Percentiles rank a stretch among this genome's conserved stretches.
phyloP scores from a whole-genome alignment of 345 rosid genomes.

The Eucalyptus dawsonii region DNA sequence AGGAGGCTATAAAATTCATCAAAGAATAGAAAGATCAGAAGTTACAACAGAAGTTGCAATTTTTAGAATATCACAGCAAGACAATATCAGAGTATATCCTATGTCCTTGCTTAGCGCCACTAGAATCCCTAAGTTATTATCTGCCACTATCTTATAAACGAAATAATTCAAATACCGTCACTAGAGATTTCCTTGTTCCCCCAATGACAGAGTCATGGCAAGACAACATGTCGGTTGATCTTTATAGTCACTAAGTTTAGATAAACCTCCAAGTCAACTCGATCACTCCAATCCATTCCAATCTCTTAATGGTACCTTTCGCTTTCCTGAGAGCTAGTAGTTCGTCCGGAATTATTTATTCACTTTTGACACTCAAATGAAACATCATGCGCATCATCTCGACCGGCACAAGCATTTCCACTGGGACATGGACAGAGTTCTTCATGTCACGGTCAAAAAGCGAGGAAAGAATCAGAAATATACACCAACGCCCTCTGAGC shows the following conservation, averaged over 20 bases:
- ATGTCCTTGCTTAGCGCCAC: not conserved
- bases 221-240: not conserved
- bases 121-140: not conserved
- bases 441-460: not conserved
- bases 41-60: not conserved
- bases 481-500: not conserved
- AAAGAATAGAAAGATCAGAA: not conserved
- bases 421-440: not conserved
- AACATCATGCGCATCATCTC: not conserved
- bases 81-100: not conserved
- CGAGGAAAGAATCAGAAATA: not conserved
- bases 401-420: not conserved
- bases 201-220: not conserved
- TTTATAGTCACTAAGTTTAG: not conserved
- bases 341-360: not conserved
- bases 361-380: not conserved
- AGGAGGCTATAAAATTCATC: constrained; percentile 20
- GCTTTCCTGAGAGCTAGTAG: not conserved
- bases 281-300: not conserved
- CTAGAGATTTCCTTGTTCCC: not conserved
- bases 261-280: not conserved
- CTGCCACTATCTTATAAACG: not conserved
- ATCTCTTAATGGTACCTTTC: not conserved
- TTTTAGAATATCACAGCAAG: not conserved
- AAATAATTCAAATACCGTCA: not conserved